Conservation (phyloP, 1,284 basidiomycete species). For the Moniliophthora roreri region DNA sequence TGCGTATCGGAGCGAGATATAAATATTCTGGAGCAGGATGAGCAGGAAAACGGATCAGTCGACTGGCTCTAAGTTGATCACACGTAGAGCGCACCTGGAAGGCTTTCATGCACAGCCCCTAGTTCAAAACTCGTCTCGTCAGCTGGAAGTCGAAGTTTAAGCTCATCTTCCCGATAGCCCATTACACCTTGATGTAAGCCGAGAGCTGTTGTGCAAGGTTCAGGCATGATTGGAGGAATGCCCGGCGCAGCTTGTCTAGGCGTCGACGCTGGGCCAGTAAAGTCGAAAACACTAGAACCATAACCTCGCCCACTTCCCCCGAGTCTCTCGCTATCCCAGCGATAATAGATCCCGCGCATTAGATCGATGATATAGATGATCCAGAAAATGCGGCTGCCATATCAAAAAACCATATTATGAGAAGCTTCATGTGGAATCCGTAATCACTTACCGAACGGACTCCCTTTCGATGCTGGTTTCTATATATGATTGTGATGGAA, state of each 20-base stretch:
- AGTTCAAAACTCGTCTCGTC: conserved; percentile 80
- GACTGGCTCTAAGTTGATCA: conserved; percentile 7
- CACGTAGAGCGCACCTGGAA: conserved; percentile 49
- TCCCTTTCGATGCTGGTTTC: conserved; percentile 66
- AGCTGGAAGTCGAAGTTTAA: conserved; percentile 65
- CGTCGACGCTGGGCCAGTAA: not conserved
- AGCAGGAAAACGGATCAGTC: too few species aligned
- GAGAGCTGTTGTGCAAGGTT: conserved; percentile 4
- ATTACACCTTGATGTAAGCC: conserved; percentile 10
- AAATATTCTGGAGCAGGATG: conserved; percentile 53
- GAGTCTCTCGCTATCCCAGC: conserved; percentile 8
- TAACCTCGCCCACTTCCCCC: conserved; percentile 12
- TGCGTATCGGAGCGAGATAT: conserved; percentile 57
- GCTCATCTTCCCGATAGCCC: conserved; percentile 44
- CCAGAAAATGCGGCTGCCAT: conserved; percentile 65
- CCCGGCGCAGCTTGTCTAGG: conserved; percentile 3
- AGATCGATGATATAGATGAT: conserved; percentile 61
- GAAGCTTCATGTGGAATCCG: not conserved
- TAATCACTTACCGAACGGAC: conserved; percentile 43
- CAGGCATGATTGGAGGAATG: conserved; percentile 2
- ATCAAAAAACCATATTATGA: not conserved
- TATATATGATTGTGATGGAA: conserved; percentile 55
- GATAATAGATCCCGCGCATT: conserved; percentile 25
- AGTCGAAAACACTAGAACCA: not conserved
- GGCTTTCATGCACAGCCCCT: conserved; percentile 51